Evolutionary conservation across 495 filamentous ascomycete species (phyloP), one percentile per base, ranked within the genome.

Genomic region (Neurospora terricola): DNA sequence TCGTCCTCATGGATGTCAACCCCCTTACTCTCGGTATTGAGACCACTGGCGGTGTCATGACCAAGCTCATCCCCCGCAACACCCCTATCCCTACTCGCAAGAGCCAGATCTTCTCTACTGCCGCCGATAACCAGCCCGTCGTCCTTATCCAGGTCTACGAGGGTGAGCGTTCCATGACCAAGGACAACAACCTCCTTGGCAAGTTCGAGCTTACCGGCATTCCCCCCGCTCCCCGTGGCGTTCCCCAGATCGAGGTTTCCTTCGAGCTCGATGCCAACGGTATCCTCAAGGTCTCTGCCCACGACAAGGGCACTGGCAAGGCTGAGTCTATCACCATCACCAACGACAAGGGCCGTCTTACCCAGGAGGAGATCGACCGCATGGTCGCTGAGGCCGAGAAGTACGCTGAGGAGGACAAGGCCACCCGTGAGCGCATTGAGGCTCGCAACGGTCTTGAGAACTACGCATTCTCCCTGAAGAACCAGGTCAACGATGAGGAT

Each of bases 341-440:
- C 85, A 97, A 98, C 87, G 95, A 97, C 86, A 97, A 97, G 90
- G 94, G 94, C 76, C 95, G 94, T 81, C 89, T 98, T 66, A 91
- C 91, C 76, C 93, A 94, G 83, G 94, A 98, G 83, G 94, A 98
- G 82, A 98, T 98, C 77, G 94, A 97, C 83, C 95, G 94, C 84
- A 98, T 98, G 94, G 90, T 98, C 74, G 88, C 91, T 66, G 94
- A 98, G 85, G 94, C 94, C 59, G 96, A 98, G 90, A 92, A 98
- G 85, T 98, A 93, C 81, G 95, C 95, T 82, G 96, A 96, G 83
- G 96, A 99, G 86, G 96, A 99, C 88, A 97, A 97, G 89, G 95
- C 94, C 71, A 96, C 94, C 79, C 91, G 94, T 80, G 91, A 90
- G 84, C 93, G 94, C 83, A 97, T 99, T 78, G 91, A 94, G 85